Base-by-base conservation (phyloP, 108 stramenopile genomes). In the Conticribra guillardii region DNA sequence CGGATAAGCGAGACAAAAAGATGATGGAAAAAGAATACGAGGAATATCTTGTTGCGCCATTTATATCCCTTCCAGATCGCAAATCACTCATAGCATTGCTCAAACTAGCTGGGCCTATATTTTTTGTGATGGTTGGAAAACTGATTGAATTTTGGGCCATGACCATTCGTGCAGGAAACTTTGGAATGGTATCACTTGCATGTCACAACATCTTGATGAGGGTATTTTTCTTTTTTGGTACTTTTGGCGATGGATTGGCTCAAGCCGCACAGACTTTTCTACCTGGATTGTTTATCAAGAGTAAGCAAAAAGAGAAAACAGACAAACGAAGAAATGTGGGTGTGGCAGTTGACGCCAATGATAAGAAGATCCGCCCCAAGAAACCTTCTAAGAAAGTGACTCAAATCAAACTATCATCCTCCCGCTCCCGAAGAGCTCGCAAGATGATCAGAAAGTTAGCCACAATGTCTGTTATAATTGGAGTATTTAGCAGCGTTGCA, bases 171-270 rank as follows among this genome's bases (percentile, higher is more conserved):
- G 85, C 85, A 4, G 84, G 80, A 4, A 57, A 70, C 48, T 86
- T 87, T 74, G 91, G 91, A 17, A 66, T 92, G 51, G 27, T 87
- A 3, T 55, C 84, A 21, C 47, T 92, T 54, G 89, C 94, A n/a
- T 72, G 84, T 28, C 91, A 91, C 69, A 90, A 88, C 54, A 81
- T 95, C 52, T 72, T 90, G 76, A 79, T 92, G 74, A 48, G 88
- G 33, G 64, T 92, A 61, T 94, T 90, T 71, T 93, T 94, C 73
- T 94, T 94, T 67, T 94, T 89, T 67, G 77, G 76, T 3, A 93
- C 88, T 4, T 95, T 97, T 69, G 94, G 94, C 2, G 93, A 97
- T 69, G 81, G 90, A 2, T 28, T 96, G 7, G 65, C 82, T 16
- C 89, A 91, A 64, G 84, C 89, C 3, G 85, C 90, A 18, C 96